Conservation (phyloP, 495 filamentous ascomycete species). For the Thermothielavioides terrestris region DNA sequence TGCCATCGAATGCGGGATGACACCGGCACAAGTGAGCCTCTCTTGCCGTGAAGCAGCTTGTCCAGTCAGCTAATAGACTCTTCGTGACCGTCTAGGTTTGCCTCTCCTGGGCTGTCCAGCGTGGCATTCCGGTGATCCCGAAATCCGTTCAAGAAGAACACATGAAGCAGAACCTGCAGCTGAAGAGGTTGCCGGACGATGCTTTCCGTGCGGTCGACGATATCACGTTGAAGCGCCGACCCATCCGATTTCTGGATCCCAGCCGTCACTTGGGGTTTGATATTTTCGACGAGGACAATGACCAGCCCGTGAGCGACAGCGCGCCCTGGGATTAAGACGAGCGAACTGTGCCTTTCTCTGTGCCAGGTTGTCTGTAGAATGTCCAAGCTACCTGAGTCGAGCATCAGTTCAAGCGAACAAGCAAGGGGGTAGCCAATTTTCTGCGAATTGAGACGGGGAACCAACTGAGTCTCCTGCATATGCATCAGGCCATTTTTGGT, state of each 20-base stretch:
- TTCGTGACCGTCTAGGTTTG: conserved; percentile 26
- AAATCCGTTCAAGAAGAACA: conserved; percentile 51
- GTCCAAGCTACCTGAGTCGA: too few species aligned
- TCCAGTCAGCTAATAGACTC: neutral
- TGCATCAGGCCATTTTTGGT: too few species aligned
- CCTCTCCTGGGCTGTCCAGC: conserved; percentile 28
- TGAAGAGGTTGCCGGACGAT: conserved; percentile 18
- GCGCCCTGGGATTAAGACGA: conserved; percentile 28
- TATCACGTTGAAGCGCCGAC: conserved; percentile 8
- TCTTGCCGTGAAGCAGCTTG: too few species aligned
- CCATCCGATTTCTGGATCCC: conserved; percentile 25
- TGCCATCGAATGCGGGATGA: conserved; percentile 15
- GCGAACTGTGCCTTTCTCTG: too few species aligned
- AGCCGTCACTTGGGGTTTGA: conserved; percentile 24
- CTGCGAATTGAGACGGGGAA: too few species aligned
- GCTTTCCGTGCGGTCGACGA: conserved; percentile 15
- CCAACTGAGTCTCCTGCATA: too few species aligned
- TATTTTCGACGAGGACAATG: conserved; percentile 30
- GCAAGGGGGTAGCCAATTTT: too few species aligned
- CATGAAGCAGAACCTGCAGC: conserved; percentile 37
- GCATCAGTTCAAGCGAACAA: too few species aligned
- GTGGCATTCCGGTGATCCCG: conserved; percentile 24
- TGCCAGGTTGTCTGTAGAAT: too few species aligned
- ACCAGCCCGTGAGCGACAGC: conserved; percentile 21
- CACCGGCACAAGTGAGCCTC: conserved; percentile 24